Evolutionary conservation across 768 basidiomycete species (phyloP), one percentile per base, ranked within the genome.

Genomic region (Lactarius deliciosus): DNA sequence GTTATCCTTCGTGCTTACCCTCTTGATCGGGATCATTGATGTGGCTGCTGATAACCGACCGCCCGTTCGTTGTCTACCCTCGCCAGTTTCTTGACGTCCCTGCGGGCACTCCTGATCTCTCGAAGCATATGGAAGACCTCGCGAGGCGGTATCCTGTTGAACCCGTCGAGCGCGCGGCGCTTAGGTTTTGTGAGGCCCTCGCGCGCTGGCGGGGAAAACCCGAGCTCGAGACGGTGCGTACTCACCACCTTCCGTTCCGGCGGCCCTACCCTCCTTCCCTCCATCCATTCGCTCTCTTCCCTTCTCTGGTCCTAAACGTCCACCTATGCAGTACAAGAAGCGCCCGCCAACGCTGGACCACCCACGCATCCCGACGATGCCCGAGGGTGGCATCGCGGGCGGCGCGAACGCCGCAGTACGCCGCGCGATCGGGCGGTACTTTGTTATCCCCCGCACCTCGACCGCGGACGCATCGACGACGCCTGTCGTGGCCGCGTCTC

Each of bases 161-260:
- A 71, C 88, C 90, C 25, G 84, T 93, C 18, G 92, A 94, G 72
- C 82, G 91, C 22, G 87, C 89, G 34, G 86, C 89, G 0, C 80
- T 92, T 6, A 80, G 90, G 59, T 94, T 91, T 72, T 92, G 88
- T 72, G 92, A 94, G 73, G 90, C 90, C 41, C 82, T 94, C 54
- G 86, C 89, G 1, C 84, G 83, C 61, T 94, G 92, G 92, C 79
- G 91, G 70, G 92, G 92, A 3, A 90, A 89, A 73, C 92, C 92
- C 43, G 92, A 94, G 71, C 81, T 94, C 9, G 89, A 91, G 76
- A 89, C 86, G 3, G 90, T 91, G 69, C 56, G 76, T 70, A 25
- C 56, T 50, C 50, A 36, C 20, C 16, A 45, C 61, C 25, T 16
- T 36, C 36, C 36, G 36, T 36, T 47, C 20, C 57, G 41, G 32